Evolutionary conservation across 2,329 filamentous ascomycete species (phyloP), one percentile per base, ranked within the genome.

Genomic region (Cladosporium austrohemisphaericum): DNA sequence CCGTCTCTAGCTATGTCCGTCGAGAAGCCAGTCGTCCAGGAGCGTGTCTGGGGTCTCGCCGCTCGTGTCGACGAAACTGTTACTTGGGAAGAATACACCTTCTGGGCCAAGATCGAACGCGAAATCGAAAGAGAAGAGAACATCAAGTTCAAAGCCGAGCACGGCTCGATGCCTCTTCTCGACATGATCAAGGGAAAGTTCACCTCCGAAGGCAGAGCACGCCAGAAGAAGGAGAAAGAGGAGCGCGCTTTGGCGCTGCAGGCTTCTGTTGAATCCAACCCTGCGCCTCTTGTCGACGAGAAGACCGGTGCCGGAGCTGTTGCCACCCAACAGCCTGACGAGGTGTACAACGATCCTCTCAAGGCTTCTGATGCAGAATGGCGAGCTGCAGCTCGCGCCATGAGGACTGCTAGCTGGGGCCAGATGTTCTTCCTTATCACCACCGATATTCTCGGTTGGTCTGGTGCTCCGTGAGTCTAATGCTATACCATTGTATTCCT

Each of bases 401-500:
- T 65, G 36, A 55, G 66, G 8, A 68, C 64, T 18, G 66, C 67
- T 4, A 62, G 58, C 8, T 65, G 62, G 60, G 61, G 64, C 43
- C 60, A 63, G 6, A 53, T 66, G 43, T 75, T 75, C 59, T 76
- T 68, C 56, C 57, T 72, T 25, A 71, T 72, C 43, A 72, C 70
- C 1, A 73, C 70, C 3, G 71, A 74, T 45, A 66, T 71, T 22
- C 59, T 71, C 1, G 68, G 68, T 5, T 66, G 66, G 1, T 68
- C 58, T 45, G 61, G 60, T 28, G 59, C 46, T 59, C 52, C 40
- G 55, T 41, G 14, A 50, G 47, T 57, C 10, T n/a, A n/a, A n/a
- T n/a, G n/a, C n/a, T n/a, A 54, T 55, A 20, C 66, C 36, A 14
- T 22, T 25, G 16, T 11, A 25, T 22, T 16, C 25, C 6, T 11